Evolutionary conservation across 1,139 yeast genomes (phyloP).

Genomic region (Candida freyschussii): DNA sequence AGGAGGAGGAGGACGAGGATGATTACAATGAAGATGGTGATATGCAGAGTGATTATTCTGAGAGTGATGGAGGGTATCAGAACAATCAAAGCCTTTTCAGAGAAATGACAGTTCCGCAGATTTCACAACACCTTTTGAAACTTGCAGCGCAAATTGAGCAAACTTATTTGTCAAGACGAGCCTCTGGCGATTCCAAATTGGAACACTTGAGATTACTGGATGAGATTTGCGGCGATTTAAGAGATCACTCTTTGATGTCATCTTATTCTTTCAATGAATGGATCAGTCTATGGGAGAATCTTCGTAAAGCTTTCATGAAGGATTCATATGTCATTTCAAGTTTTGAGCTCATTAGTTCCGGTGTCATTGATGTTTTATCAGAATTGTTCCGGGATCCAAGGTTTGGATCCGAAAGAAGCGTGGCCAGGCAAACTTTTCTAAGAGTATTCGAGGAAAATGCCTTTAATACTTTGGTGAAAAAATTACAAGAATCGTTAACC

Average conservation of each 20-base stretch:
- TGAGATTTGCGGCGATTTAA: conserved; percentile 26
- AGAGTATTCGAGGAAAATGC: conserved; percentile 40
- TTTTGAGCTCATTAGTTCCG: conserved; percentile 71
- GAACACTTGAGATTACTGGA: conserved; percentile 28
- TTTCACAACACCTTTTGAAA: conserved; percentile 7
- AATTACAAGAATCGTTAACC: conserved; percentile 70
- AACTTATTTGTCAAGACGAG: conserved; percentile 17
- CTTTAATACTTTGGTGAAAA: conserved; percentile 42
- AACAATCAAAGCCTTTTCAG: conserved; percentile 7
- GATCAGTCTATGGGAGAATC: conserved; percentile 42
- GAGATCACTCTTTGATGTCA: conserved; percentile 7
- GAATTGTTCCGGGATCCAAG: conserved; percentile 33
- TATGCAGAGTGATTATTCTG: conserved; percentile 22
- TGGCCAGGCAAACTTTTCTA: conserved; percentile 44
- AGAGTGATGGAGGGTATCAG: conserved; percentile 22
- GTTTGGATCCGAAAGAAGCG: conserved; percentile 25
- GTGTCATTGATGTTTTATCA: conserved; percentile 49
- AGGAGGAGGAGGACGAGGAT: conserved; percentile 25
- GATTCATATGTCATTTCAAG: conserved; percentile 49
- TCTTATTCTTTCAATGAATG: conserved; percentile 35
- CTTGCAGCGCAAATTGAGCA: conserved; percentile 22
- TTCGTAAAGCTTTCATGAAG: conserved; percentile 33
- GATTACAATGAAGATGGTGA: conserved; percentile 30
- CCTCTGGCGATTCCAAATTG: conserved; percentile 20
- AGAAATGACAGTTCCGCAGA: conserved; percentile 3